Evolutionary conservation across 2,329 filamentous ascomycete species (phyloP), one percentile per base, ranked within the genome.

Genomic region (Geosmithia putterillii): DNA sequence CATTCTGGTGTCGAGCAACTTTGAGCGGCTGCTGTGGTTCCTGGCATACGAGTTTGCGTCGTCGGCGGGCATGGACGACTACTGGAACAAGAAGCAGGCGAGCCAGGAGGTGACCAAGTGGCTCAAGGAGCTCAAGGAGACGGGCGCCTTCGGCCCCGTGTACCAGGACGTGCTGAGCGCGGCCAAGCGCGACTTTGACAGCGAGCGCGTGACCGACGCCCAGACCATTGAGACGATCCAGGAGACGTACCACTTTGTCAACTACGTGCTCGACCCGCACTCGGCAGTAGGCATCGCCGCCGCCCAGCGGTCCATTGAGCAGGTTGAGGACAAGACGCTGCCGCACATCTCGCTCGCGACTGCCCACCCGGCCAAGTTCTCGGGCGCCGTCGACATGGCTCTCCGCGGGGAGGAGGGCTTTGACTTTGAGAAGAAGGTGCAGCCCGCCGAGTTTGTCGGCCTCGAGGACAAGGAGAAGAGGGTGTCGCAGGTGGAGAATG

Each of bases 281-380:
- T 81, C 87, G 0, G 87, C 92, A 2, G 84, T 98, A 39, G 92
- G 89, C 44, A 74, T 95, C 35, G 73, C 82, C 17, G 89, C 86
- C 1, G 75, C 89, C 0, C 59, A 79, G 44, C 74, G 88, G 45
- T 88, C 86, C 3, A 71, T 85, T 28, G 58, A 67, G 38, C 70
- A 77, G 12, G 61, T 67, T 1, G 64, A 63, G 22, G 59, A 69
- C 2, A 66, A 38, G 38, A 21, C 67, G 15, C 65, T 81, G 42
- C 70, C 63, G n/a, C 84, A 94, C 60, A 83, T 98, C 54, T 81
- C 87, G 1, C 76, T 98, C 3, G 86, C 89, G 2, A 98, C 92
- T 2, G 92, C 92, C 2, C 92, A 98, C 62, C 90, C 92, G 0
- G 92, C 90, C 48, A 98, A 98, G 63, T 98, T 98, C 57, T 80